phyloP scores from a whole-genome alignment of 331 rosid species.

The Saraca asoca region DNA sequence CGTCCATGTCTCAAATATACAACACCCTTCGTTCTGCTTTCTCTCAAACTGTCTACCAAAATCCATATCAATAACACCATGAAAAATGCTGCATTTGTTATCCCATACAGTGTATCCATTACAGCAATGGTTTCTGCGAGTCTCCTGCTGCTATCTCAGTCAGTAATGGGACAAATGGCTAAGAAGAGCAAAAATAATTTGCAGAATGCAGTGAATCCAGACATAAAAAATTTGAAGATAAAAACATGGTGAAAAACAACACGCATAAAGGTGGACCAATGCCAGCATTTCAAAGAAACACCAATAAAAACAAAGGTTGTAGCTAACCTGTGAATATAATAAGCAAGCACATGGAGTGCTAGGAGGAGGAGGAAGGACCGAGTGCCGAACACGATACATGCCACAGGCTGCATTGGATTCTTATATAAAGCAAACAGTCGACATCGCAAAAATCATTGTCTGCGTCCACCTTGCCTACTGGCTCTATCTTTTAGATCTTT shows the following conservation, averaged over 20 bases:
- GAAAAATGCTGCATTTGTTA: constrained; percentile 43
- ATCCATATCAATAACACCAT: constrained; percentile 41
- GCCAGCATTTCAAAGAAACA: not conserved
- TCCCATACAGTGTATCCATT: constrained; percentile 26
- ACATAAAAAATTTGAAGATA: not conserved
- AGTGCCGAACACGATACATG: not conserved
- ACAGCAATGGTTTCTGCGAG: constrained; percentile 22
- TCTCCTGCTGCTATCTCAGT: not conserved
- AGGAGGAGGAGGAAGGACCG: not conserved
- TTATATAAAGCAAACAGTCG: too few relatives aligned
- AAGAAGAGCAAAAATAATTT: not conserved
- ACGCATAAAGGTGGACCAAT: not conserved
- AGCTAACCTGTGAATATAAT: not conserved
- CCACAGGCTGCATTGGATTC: not conserved
- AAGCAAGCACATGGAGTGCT: constrained; percentile 9
- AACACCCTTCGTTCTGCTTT: constrained; percentile 15
- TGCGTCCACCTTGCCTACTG: too few relatives aligned
- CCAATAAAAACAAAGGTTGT: not conserved
- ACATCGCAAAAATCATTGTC: too few relatives aligned
- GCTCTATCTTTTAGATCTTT: not conserved
- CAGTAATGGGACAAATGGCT: not conserved
- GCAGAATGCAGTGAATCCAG: not conserved
- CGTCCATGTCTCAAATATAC: constrained; percentile 2
- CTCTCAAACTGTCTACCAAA: constrained; percentile 39
- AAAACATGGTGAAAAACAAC: too few relatives aligned